phyloP scores from a whole-genome alignment of 2,329 filamentous ascomycete species.

The Sclerotinia glacialis region DNA sequence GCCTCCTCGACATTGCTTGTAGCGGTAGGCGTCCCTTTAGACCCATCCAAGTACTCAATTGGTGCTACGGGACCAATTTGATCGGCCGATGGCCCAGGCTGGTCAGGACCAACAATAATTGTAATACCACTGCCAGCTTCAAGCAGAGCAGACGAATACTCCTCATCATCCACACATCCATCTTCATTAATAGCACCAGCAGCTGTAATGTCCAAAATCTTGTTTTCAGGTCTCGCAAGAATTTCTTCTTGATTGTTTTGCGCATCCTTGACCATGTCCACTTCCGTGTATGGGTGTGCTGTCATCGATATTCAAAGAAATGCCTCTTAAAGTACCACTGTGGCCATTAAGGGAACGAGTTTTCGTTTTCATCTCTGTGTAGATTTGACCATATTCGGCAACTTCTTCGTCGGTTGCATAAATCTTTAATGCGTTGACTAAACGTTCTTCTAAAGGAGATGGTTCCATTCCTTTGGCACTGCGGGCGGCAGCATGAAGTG shows the following conservation, averaged over 20 bases:
- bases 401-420: not conserved
- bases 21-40: not conserved
- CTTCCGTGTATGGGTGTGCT: not conserved
- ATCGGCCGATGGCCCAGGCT: not conserved
- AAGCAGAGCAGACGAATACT: not conserved
- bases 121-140: not conserved
- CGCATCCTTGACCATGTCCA: not conserved
- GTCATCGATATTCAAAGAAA: not conserved
- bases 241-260: not conserved
- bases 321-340: not conserved
- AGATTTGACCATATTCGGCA: not conserved
- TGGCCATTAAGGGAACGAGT: no score
- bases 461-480: not conserved
- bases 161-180: not conserved
- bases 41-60: not conserved
- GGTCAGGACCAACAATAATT: not conserved
- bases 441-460: not conserved
- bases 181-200: not conserved
- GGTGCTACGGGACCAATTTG: not conserved
- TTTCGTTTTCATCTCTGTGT: not conserved
- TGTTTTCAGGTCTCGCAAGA: not conserved
- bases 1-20: not conserved
- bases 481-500: not conserved
- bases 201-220: not conserved
- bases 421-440: not conserved